Evolutionary conservation across 352 stramenopile species (phyloP), one percentile per base, ranked within the genome.

Genomic region (Phytophthora sp.): DNA sequence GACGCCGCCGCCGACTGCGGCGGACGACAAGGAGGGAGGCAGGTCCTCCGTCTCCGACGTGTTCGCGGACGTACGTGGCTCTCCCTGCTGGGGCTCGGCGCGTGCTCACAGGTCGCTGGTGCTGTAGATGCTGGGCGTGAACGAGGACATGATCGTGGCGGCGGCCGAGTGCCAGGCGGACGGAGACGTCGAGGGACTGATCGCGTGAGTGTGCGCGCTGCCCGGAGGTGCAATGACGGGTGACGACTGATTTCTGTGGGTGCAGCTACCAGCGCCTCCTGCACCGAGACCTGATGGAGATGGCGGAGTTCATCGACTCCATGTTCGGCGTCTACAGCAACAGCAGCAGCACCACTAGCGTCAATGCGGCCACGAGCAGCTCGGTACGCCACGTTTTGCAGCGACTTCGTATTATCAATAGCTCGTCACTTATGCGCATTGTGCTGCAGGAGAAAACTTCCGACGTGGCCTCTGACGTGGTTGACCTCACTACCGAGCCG

Each of bases 241-340:
- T 27, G 7, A 38, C 5, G 27, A 27, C 15, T 71, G 23, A 73
- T 55, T 51, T 49, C 34, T 38, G 55, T 15, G 0, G 46, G 37
- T 37, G 34, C 23, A 92, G 80, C 2, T 91, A 92, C 53, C 84
- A 94, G 63, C 79, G 75, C 5, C 74, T 92, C 35, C 52, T 94
- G 38, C 84, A 94, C 44, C 78, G 77, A 23, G 83, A 92, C 39
- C 53, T 94, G 27, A 79, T 94, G 65, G 84, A 94, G 37, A 94
- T 94, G 84, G 80, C 84, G 24, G 74, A 87, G 44, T 94, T 92
- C 50, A 79, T 92, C 42, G 84, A 94, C 68, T 74, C 82, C 34
- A 74, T 83, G 50, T 94, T 88, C 58, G 81, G 84, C 20, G 82
- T 94, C 35, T 94, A 92, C 69, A 76, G 77, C 42, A 83, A 74